Percentiles rank a stretch among this genome's conserved stretches.
These are phyloP conservation scores for Saccharomyces pastorianus DNA, from an alignment of 1,139 yeast species.

Conservation along the genomic window DNA sequence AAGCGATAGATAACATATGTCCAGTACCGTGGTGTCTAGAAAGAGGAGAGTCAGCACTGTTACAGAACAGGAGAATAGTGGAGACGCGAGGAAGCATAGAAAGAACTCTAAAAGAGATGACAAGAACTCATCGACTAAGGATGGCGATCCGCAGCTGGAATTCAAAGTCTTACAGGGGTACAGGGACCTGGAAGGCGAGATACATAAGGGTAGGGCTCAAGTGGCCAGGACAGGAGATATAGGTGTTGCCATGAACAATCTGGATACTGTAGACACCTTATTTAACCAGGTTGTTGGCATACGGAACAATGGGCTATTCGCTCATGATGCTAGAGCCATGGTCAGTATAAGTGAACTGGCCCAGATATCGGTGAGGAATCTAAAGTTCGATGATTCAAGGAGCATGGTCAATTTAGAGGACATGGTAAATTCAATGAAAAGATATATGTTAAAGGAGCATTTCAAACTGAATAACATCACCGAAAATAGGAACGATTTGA, in stretches of 20 bases:
- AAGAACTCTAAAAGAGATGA: conserved; percentile 3
- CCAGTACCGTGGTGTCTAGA: neutral
- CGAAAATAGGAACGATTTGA: conserved; percentile 5
- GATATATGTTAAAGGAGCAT: conserved; percentile 33
- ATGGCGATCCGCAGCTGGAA: conserved; percentile 10
- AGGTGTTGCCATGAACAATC: conserved; percentile 30
- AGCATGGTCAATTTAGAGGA: conserved; percentile 43
- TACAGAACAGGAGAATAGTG: neutral
- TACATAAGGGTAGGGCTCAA: conserved; percentile 34
- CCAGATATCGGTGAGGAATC: conserved; percentile 49
- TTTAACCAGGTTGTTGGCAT: conserved; percentile 32
- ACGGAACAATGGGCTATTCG: conserved; percentile 35
- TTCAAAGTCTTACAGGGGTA: conserved; percentile 31
- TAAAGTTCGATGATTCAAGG: conserved; percentile 48
- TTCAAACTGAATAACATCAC: conserved; percentile 16
- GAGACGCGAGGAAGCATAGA: neutral
- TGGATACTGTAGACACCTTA: conserved; percentile 34
- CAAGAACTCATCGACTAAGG: neutral
- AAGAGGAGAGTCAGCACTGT: neutral
- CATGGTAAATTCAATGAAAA: conserved; percentile 37
- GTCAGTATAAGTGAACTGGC: conserved; percentile 39
- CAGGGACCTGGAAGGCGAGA: conserved; percentile 28
- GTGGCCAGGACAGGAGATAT: conserved; percentile 39
- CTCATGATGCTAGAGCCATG: conserved; percentile 42
- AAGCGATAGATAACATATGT: neutral